Evolutionary conservation across 352 stramenopile species (phyloP).

Genomic region (Globisporangium spiculum): DNA sequence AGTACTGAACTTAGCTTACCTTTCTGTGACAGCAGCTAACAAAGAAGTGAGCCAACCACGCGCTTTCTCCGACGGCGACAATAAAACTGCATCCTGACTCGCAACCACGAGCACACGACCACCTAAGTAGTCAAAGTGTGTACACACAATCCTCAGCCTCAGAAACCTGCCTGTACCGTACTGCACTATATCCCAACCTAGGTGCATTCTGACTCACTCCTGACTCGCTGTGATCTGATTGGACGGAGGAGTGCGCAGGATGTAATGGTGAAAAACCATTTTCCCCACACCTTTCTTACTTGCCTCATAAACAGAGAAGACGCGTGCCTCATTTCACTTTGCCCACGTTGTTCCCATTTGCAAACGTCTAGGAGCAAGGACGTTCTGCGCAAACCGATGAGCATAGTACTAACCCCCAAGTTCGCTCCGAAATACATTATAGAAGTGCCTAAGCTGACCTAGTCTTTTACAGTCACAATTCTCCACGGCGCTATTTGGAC

Average conservation of each 20-base stretch:
- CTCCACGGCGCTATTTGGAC: neutral
- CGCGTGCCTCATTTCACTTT: neutral
- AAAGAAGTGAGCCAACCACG: neutral
- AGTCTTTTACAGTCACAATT: too few species aligned
- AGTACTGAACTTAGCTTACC: neutral
- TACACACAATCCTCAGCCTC: neutral
- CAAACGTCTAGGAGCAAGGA: too few species aligned
- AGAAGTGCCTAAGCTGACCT: too few species aligned
- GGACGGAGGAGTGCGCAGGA: neutral
- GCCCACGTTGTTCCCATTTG: neutral
- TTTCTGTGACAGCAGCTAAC: neutral
- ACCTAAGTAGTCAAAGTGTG: neutral
- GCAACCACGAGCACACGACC: neutral
- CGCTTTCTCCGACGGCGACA: neutral
- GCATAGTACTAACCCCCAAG: too few species aligned
- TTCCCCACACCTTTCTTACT: too few species aligned
- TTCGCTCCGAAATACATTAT: too few species aligned
- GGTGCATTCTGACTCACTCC: neutral
- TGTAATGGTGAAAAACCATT: neutral
- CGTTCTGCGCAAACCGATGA: too few species aligned
- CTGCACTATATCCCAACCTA: neutral
- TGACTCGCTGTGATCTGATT: neutral
- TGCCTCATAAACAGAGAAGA: neutral
- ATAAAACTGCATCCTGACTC: neutral
- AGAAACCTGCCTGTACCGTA: neutral